Evolutionary conservation across 192 early-diverging fungal genomes (phyloP).

Genomic region (Coemansia sp.): DNA sequence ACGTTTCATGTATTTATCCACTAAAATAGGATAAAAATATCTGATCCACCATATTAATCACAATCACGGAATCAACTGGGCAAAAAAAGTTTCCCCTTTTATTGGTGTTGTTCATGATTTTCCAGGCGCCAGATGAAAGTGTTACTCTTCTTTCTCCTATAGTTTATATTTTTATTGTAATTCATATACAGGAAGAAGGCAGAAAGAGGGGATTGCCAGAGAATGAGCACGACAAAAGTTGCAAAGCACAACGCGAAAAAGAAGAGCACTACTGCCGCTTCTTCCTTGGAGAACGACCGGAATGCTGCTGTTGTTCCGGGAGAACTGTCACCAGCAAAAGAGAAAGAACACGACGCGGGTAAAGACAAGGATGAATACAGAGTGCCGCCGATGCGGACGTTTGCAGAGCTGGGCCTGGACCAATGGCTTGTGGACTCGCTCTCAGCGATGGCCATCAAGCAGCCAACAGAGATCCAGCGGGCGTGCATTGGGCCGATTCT

Average conservation of each 20-base stretch:
- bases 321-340: conserved; percentile 21
- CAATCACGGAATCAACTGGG: too few species aligned
- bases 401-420: conserved; percentile 75
- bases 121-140: neutral
- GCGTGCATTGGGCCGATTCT: conserved; percentile 84
- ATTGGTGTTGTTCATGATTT: too few species aligned
- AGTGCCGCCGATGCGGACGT: conserved; percentile 54
- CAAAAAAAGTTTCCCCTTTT: too few species aligned
- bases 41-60: too few species aligned
- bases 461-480: conserved; percentile 91
- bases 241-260: conserved; percentile 10
- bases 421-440: conserved; percentile 82
- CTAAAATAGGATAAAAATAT: too few species aligned
- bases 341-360: conserved; percentile 31
- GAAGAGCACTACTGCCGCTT: conserved; percentile 25
- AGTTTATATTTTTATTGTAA: neutral
- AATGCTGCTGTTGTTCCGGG: neutral
- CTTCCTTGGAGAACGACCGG: conserved; percentile 9
- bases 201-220: neutral
- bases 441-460: conserved; percentile 74
- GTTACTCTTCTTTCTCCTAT: neutral
- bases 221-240: neutral
- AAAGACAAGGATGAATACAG: conserved; percentile 13
- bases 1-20: too few species aligned
- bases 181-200: neutral